A percentile compares a stretch with the other conserved stretches of the same genome.
These are phyloP conservation scores for Cercospora sp. DNA, from an alignment of 2,329 filamentous ascomycete species.

Conservation along the genomic window DNA sequence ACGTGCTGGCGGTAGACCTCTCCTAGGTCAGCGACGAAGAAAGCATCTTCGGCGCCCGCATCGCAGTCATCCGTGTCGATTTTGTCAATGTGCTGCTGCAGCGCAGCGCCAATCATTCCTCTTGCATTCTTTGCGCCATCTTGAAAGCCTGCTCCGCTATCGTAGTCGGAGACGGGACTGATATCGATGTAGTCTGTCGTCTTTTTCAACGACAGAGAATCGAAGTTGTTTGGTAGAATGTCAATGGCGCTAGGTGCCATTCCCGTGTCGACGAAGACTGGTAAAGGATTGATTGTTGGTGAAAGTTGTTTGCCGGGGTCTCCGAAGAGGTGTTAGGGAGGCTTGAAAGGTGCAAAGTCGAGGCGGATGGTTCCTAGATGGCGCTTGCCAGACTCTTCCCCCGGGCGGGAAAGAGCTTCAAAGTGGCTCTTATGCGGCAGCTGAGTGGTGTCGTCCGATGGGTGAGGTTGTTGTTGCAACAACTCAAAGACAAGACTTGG, in stretches of 20 bases:
- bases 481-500: conserved; percentile 48
- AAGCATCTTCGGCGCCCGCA: conserved; percentile 92
- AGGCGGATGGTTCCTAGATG: conserved; percentile 65
- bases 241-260: conserved; percentile 71
- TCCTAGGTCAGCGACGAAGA: conserved; percentile 96
- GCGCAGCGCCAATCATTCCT: conserved; percentile 79
- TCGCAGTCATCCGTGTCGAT: conserved; percentile 88
- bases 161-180: conserved; percentile 27
- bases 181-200: conserved; percentile 27
- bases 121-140: conserved; percentile 62
- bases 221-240: conserved; percentile 45
- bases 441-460: conserved; percentile 64
- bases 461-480: conserved; percentile 50
- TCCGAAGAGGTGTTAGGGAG: conserved; percentile 70
- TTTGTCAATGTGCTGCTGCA: conserved; percentile 79
- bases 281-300: conserved; percentile 20
- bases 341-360: conserved; percentile 91
- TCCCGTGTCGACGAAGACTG: conserved; percentile 48
- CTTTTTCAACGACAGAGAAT: conserved; percentile 43
- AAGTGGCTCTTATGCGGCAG: conserved; percentile 99
- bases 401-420: conserved; percentile 94
- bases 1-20: conserved; percentile 98
- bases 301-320: conserved; percentile 26
- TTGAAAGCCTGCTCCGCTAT: conserved; percentile 41
- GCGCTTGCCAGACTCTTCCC: conserved; percentile 99